Conservation (phyloP, 257 asterid species). For the Fraxinus quadrangulata region DNA sequence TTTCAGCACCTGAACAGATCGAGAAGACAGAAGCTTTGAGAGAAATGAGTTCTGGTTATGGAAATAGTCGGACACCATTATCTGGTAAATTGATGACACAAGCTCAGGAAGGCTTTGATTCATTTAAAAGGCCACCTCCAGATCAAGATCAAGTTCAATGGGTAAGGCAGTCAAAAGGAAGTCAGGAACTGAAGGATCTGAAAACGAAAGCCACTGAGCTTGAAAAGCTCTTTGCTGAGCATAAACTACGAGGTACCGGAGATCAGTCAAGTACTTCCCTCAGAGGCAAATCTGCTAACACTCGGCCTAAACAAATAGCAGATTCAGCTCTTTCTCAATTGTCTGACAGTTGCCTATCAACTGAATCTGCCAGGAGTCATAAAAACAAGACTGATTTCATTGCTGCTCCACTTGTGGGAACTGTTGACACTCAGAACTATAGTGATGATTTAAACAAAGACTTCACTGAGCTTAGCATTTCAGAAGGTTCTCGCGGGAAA, state of each 20-base stretch:
- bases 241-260: conserved; percentile 62
- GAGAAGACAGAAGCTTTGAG: conserved; percentile 47
- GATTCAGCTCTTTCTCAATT: conserved; percentile 37
- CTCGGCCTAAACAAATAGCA: conserved; percentile 38
- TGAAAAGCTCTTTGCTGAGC: conserved; percentile 86
- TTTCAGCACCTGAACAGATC: conserved; percentile 42
- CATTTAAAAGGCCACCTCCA: conserved; percentile 58
- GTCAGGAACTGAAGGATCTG: conserved; percentile 78
- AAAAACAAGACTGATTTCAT: conserved; percentile 38
- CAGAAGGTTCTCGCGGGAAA: conserved; percentile 79
- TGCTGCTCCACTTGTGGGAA: conserved; percentile 31
- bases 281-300: conserved; percentile 48
- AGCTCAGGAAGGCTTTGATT: conserved; percentile 42
- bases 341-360: conserved; percentile 31
- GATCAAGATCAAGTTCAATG: conserved; percentile 49
- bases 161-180: conserved; percentile 69
- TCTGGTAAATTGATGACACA: conserved; percentile 44
- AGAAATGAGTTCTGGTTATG: conserved; percentile 40
- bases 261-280: conserved; percentile 55
- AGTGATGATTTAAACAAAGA: conserved; percentile 27
- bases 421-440: conserved; percentile 39
- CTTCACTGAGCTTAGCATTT: conserved; percentile 45
- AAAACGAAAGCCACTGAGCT: conserved; percentile 89
- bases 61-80: conserved; percentile 36
- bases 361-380: conserved; percentile 46